Evolutionary conservation across 441 rosid genomes (phyloP).

Genomic region (Mallotus japonicus): DNA sequence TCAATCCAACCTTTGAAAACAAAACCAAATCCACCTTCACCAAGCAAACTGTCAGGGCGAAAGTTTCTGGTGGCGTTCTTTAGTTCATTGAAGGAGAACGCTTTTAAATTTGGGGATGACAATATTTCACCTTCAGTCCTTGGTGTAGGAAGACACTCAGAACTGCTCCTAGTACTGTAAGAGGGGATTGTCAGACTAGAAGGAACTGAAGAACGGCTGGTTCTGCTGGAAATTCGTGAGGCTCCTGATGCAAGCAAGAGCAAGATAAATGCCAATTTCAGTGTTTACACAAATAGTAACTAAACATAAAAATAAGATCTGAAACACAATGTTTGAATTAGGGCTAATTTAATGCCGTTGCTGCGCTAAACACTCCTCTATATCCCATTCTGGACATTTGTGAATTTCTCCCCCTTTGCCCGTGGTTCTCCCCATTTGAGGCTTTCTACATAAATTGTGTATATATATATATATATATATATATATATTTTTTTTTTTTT

Average conservation of each 20-base stretch:
- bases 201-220: conserved; percentile 48
- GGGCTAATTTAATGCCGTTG: too few species aligned
- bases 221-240: conserved; percentile 55
- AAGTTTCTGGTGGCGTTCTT: conserved; percentile 77
- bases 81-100: conserved; percentile 58
- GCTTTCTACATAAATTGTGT: too few species aligned
- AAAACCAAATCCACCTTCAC: conserved; percentile 94
- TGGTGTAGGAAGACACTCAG: conserved; percentile 56
- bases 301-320: not conserved
- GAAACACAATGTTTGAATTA: not conserved
- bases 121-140: conserved; percentile 85
- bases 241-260: conserved; percentile 41
- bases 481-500: too few species aligned
- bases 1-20: conserved; percentile 97
- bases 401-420: too few species aligned
- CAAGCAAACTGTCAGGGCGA: conserved; percentile 79
- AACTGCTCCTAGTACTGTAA: conserved; percentile 40
- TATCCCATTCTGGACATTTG: too few species aligned
- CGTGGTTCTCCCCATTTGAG: too few species aligned
- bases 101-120: conserved; percentile 68
- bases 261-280: conserved; percentile 17
- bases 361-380: too few species aligned
- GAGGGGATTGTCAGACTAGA: conserved; percentile 60
- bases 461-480: too few species aligned
- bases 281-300: not conserved